Base-by-base conservation (phyloP, 2,329 filamentous ascomycete species). In the Aureobasidium sp. region DNA sequence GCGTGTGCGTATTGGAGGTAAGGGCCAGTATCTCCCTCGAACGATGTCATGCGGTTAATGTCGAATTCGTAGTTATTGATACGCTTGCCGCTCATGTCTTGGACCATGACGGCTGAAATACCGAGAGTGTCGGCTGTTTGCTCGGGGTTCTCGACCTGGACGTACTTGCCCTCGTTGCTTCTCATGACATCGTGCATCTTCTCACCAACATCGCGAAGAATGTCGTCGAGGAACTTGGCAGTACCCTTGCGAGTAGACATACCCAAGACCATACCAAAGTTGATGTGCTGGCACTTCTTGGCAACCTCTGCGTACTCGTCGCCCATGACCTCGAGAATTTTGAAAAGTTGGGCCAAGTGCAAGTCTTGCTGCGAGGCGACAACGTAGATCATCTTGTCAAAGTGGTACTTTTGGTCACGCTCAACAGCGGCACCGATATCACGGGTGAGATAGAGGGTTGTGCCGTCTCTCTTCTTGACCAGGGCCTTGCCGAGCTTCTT, bases 141-240 rank as follows among this genome's bases (percentile, higher is more conserved):
- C 61, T 85, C 86, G 0, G 93, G 93, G 74, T 97, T 81, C 70
- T 87, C 89, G 22, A 99, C 87, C 76, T 97, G 91, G 62, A 85
- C 78, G 76, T 97, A 99, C 81, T 99, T 99, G 71, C 83, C 81
- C 69, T 89, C 82, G 75, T 97, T 97, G 79, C 88, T 88, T 76
- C 80, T 85, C 94, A 99, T 99, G 57, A 95, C 90, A 65, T 96
- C 90, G 80, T 97, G 93, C 94, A 99, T 99, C 77, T 92, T 90
- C 61, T 97, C 93, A 70, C 85, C 87, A 8, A 95, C 91, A 47
- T 77, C 72, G 62, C 76, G 73, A 45, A 81, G 70, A 63, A 79
- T 78, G 74, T 82, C 76, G 67, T 77, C 75, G n/a, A 81, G 72
- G 63, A 75, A 78, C 64, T 77, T 75, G 36, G 71, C 70, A 14